Evolutionary conservation across 2,329 filamentous ascomycete genomes (phyloP), one percentile per base, ranked within the genome.

Genomic region (Aspergillus cejpii): DNA sequence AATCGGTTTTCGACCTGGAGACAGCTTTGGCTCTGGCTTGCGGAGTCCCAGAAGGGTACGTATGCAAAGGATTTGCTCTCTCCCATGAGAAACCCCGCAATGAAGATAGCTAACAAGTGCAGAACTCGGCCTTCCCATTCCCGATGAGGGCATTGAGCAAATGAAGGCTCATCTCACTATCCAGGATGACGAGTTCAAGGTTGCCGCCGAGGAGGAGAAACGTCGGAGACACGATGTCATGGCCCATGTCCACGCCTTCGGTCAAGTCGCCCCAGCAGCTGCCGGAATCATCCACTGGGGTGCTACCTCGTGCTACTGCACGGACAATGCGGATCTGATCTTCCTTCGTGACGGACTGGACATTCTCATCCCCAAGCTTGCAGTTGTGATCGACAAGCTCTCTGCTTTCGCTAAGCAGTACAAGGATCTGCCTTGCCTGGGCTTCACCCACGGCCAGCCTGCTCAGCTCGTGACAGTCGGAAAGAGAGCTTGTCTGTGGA

Each of bases 241-340:
- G 73, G 72, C 76, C 47, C 81, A 85, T 59, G 84, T 91, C 38
- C 80, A 88, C 47, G 82, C 85, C 11, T 91, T 84, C 64, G 87
- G 85, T 3, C 68, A 77, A 53, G 81, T 77, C 48, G 85, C 85
- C 3, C 87, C 87, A 1, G 83, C 79, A 26, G 87, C 87, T 7
- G 86, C 85, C 11, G 86, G 86, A 26, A 85, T 92, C 56, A 91
- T 95, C 48, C 89, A 95, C 65, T 81, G 77, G 65, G 84, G 83
- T 53, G 81, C 80, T 43, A 84, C 77, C 20, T 76, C 70, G 5
- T 70, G 69, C 63, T 71, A 70, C 59, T 65, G 58, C 44, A 90
- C 84, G 44, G 86, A 89, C 60, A 88, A 89, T 52, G 76, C 83
- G 2, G 87, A 91, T 56, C 70, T 91, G 27, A 87, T 94, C 52